Evolutionary conservation across 2,329 filamentous ascomycete species (phyloP), one percentile per base, ranked within the genome.

Genomic region (Torrubiellomyces zombiae): DNA sequence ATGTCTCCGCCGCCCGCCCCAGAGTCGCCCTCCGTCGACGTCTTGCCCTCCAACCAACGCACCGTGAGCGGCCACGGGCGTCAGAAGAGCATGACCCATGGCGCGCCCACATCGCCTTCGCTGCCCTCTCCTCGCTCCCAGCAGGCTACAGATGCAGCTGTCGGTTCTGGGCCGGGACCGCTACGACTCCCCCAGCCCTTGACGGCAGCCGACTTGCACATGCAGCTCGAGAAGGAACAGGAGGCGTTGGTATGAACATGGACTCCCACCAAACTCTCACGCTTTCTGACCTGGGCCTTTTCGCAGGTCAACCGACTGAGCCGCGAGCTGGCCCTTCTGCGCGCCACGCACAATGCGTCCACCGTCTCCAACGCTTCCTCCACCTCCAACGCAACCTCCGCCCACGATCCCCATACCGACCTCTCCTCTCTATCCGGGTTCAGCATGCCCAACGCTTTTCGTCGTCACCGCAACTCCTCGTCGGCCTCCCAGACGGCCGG

Each of bases 171-270:
- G 0, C 68, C 70, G 28, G 79, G 77, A 0, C 85, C 86, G 4
- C 55, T 91, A 39, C 70, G 86, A 33, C 85, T 93, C 47, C 85
- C 86, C 5, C 68, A 81, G 18, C 85, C 85, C 4, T 56, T 94
- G 47, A 94, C 86, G 0, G 75, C 82, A 2, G 78, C 82, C 4
- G 86, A 95, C 48, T 62, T 95, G 32, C 83, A 94, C 49, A 62
- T 79, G 31, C 72, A 93, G 54, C 62, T 94, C 14, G 86, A 95
- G 52, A 89, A 91, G 50, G 86, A 95, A 46, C 85, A 95, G 41
- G 86, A 95, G 51, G 80, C 83, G 18, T 76, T 94, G 40, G 85
- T 89, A 62, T 35, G 71, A 55, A 18, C 12, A 5, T 20, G 14
- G 7, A 10, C 24, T 18, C 7, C 10, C 4, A 2, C 4, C n/a